Evolutionary conservation across 768 basidiomycete genomes (phyloP).

Genomic region (Suillus hirtellus): DNA sequence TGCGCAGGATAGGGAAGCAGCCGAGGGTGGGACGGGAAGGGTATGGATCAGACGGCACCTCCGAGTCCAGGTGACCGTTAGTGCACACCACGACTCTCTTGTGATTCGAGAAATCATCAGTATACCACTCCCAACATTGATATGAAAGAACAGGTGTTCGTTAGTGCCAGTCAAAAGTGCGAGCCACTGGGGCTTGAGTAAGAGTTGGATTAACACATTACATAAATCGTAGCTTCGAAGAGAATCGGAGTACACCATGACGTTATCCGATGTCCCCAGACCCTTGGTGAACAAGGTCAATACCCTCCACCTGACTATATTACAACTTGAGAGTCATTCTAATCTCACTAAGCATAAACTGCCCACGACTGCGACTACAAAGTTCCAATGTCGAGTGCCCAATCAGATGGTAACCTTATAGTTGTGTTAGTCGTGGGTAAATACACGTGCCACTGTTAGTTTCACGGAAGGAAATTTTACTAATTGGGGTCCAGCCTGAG

Average conservation of each 20-base stretch:
- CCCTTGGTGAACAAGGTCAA: not conserved
- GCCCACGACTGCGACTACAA: not conserved
- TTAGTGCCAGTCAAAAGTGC: not conserved
- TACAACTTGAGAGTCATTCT: not conserved
- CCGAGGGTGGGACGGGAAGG: constrained; percentile 46
- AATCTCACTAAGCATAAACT: not conserved
- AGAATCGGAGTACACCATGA: too few relatives aligned
- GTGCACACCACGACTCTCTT: not conserved
- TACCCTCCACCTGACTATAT: not conserved
- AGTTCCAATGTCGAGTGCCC: not conserved
- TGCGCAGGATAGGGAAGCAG: constrained; percentile 36
- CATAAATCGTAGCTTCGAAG: not conserved
- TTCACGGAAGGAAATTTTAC: not conserved
- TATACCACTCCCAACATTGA: constrained; percentile 2
- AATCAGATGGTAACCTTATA: not conserved
- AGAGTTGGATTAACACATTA: not conserved
- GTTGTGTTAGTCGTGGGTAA: not conserved
- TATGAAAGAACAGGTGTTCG: not conserved
- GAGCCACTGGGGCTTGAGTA: not conserved
- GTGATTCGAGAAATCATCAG: not conserved
- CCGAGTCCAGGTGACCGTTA: constrained; percentile 1
- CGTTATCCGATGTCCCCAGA: too few relatives aligned
- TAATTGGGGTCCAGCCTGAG: not conserved
- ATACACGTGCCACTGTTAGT: not conserved
- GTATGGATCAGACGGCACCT: constrained; percentile 18